phyloP scores from a whole-genome alignment of 2,329 filamentous ascomycete genomes.

The Penicillium sp. region DNA sequence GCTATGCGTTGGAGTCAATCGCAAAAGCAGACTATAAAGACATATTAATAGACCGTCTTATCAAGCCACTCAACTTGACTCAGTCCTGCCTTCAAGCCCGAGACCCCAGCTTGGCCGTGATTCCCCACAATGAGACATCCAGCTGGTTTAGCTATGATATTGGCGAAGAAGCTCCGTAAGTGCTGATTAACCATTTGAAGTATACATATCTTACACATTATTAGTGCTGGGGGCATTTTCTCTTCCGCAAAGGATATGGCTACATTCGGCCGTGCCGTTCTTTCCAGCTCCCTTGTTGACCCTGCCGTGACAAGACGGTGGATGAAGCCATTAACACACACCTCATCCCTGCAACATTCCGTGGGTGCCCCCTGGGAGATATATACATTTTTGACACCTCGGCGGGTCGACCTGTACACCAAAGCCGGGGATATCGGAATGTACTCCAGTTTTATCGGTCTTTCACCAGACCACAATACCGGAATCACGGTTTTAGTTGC shows the following conservation, averaged over 20 bases:
- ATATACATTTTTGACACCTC: constrained; percentile 13
- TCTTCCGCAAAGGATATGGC: constrained; percentile 45
- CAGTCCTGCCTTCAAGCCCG: constrained; percentile 25
- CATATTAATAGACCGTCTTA: constrained; percentile 36
- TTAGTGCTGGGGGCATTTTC: constrained; percentile 46
- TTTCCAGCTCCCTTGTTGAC: constrained; percentile 39
- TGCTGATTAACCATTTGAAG: neutral
- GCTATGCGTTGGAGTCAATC: constrained; percentile 41
- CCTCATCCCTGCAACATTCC: constrained; percentile 38
- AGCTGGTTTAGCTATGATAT: constrained; percentile 37
- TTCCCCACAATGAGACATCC: constrained; percentile 34
- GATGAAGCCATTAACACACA: constrained; percentile 44
- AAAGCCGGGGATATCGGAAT: constrained; percentile 26
- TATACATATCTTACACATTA: neutral
- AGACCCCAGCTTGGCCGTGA: constrained; percentile 27
- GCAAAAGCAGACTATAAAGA: constrained; percentile 37
- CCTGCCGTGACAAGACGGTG: constrained; percentile 42
- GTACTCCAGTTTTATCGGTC: constrained; percentile 24
- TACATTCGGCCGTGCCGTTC: constrained; percentile 45
- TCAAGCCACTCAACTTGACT: constrained; percentile 43
- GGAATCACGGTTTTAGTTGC: constrained; percentile 26
- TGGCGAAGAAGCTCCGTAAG: constrained; percentile 44
- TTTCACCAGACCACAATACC: constrained; percentile 27
- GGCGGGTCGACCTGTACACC: constrained; percentile 24
- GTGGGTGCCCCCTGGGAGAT: constrained; percentile 50